Percentiles rank a stretch among this genome's conserved stretches.
These are phyloP conservation scores for Sugiyamaella japonica DNA, from an alignment of 1,139 yeast genomes.

Conservation along the genomic window DNA sequence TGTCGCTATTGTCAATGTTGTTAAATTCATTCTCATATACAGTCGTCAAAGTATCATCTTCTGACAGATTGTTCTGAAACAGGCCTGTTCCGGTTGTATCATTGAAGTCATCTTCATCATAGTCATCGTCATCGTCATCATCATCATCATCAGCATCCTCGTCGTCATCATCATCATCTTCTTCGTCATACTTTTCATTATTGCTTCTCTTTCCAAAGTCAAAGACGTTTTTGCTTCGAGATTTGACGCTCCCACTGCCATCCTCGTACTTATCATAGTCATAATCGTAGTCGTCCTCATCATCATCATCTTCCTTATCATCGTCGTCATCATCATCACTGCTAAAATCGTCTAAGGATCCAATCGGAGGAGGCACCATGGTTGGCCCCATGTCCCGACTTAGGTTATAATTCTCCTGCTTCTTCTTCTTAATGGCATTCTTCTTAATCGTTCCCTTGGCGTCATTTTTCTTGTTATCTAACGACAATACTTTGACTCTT, in stretches of 20 bases:
- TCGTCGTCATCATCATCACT: constrained; percentile 22
- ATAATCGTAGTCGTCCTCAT: constrained; percentile 12
- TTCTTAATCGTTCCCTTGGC: neutral
- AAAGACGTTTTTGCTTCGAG: neutral
- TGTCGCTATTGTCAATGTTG: constrained; percentile 20
- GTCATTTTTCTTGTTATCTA: neutral
- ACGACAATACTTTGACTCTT: neutral
- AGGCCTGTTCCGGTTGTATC: neutral
- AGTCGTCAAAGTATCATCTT: constrained; percentile 27
- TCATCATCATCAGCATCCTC: constrained; percentile 19
- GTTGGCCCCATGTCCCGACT: neutral
- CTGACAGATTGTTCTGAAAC: constrained; percentile 12
- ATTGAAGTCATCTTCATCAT: constrained; percentile 4
- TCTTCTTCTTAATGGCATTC: neutral
- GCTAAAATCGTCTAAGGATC: constrained; percentile 4
- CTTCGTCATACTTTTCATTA: constrained; percentile 18
- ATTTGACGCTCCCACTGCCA: neutral
- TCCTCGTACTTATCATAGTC: constrained; percentile 15
- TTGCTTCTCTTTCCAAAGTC: constrained; percentile 5
- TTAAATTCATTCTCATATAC: constrained; percentile 25
- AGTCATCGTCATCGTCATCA: constrained; percentile 12
- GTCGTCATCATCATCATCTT: constrained; percentile 15
- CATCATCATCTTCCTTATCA: constrained; percentile 14
- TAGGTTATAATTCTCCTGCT: neutral
- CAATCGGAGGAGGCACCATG: constrained; percentile 1